Conservation (phyloP, 2,329 filamentous ascomycete species). For the Claviceps sorghi region DNA sequence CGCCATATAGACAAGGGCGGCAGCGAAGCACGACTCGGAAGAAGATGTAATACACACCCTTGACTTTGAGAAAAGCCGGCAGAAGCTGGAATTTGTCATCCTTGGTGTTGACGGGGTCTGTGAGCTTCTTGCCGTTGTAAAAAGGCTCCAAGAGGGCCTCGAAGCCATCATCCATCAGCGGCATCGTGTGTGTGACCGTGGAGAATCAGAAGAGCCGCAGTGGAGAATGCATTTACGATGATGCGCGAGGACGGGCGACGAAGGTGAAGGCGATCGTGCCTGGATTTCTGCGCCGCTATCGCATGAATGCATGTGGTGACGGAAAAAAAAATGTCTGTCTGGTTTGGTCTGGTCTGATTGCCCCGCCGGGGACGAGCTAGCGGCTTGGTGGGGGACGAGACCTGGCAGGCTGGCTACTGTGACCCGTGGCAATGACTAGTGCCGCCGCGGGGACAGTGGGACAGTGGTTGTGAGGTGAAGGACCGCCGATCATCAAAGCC, state of each 20-base stretch:
- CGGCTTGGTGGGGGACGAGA: background rate
- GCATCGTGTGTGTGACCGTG: slow-evolving; percentile 26
- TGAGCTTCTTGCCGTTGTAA: slow-evolving; percentile 53
- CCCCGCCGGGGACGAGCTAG: background rate
- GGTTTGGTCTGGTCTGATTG: background rate
- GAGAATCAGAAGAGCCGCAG: slow-evolving; percentile 6
- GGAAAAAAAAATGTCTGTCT: background rate
- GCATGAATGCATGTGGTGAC: background rate
- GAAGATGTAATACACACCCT: slow-evolving; percentile 37
- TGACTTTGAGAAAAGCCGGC: slow-evolving; percentile 95
- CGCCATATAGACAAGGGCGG: background rate
- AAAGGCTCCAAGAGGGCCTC: slow-evolving; percentile 53
- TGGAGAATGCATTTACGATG: slow-evolving; percentile 13
- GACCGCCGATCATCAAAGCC: background rate
- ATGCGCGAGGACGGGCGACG: background rate
- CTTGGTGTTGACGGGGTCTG: slow-evolving; percentile 47
- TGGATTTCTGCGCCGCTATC: background rate
- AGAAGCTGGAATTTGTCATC: slow-evolving; percentile 94
- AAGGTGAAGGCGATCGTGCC: background rate
- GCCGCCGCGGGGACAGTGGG: background rate
- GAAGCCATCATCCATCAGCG: slow-evolving; percentile 45
- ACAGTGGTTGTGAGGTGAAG: background rate
- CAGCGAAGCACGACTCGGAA: background rate
- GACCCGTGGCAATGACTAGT: background rate
- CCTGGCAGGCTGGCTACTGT: background rate